Evolutionary conservation across 1,284 basidiomycete genomes (phyloP).

Genomic region (Papiliotrema nemorosa): DNA sequence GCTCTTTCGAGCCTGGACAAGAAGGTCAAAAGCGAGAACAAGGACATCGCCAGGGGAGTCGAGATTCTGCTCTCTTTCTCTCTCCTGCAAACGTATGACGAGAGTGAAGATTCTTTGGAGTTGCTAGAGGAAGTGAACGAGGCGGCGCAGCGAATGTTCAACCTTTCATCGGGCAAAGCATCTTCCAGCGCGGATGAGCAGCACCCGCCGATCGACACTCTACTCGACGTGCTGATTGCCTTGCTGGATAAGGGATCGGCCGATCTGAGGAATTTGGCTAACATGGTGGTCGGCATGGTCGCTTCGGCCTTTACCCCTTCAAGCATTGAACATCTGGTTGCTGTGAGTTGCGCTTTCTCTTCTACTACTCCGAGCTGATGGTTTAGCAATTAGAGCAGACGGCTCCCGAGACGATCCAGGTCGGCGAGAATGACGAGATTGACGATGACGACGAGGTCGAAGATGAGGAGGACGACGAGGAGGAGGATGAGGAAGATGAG

Average conservation of each 20-base stretch:
- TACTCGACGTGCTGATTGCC: constrained; percentile 84
- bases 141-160: constrained; percentile 21
- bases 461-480: constrained; percentile 51
- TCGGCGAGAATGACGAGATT: constrained; percentile 43
- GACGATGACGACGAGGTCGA: constrained; percentile 50
- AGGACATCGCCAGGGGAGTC: constrained; percentile 58
- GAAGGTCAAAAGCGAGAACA: constrained; percentile 39
- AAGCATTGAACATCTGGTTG: constrained; percentile 77
- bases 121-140: constrained; percentile 54
- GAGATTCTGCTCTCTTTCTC: constrained; percentile 68
- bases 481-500: constrained; percentile 41
- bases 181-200: constrained; percentile 50
- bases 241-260: constrained; percentile 80
- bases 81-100: constrained; percentile 67
- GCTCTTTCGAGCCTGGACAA: constrained; percentile 54
- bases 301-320: constrained; percentile 65
- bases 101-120: constrained; percentile 57
- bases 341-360: constrained; percentile 56
- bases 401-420: constrained; percentile 28
- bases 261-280: constrained; percentile 76
- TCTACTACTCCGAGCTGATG: constrained; percentile 5
- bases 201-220: constrained; percentile 68
- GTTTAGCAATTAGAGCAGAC: constrained; percentile 71
- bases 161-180: constrained; percentile 52
- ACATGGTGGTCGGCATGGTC: constrained; percentile 74